phyloP scores from a whole-genome alignment of 768 basidiomycete genomes.

The Panaeolus papilionaceus region DNA sequence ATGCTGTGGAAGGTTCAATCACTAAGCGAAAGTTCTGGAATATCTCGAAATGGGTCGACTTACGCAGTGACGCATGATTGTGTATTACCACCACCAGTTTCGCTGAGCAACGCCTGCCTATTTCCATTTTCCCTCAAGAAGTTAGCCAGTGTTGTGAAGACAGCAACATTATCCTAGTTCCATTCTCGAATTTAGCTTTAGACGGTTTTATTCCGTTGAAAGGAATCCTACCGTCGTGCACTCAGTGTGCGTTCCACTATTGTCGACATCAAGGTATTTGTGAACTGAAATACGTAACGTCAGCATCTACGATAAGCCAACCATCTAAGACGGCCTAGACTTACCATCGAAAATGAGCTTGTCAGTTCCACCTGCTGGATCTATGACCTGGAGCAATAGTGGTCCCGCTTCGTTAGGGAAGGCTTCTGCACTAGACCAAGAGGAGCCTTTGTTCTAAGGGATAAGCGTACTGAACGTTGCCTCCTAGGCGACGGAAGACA shows the following conservation, averaged over 20 bases:
- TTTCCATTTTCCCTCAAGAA: conserved; percentile 45
- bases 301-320: background rate
- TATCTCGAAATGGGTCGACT: conserved; percentile 25
- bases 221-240: background rate
- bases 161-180: conserved; percentile 50
- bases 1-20: conserved; percentile 34
- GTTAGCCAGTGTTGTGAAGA: conserved; percentile 45
- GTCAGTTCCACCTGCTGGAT: conserved; percentile 45
- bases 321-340: background rate
- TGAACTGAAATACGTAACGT: background rate
- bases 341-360: conserved; percentile 57
- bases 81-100: conserved; percentile 62
- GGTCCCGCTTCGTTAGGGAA: conserved; percentile 54
- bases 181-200: background rate
- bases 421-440: conserved; percentile 35
- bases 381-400: conserved; percentile 45
- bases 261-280: background rate
- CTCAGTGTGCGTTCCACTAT: background rate
- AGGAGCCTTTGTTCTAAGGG: conserved; percentile 27
- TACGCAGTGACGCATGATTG: conserved; percentile 48
- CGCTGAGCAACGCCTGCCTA: conserved; percentile 43
- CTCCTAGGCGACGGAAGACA: conserved; percentile 23
- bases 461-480: background rate
- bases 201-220: too few species aligned
- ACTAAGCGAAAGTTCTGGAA: background rate